phyloP scores from a whole-genome alignment of 371 early-diverging fungal genomes.

The Polyrhizophydium stewartii region DNA sequence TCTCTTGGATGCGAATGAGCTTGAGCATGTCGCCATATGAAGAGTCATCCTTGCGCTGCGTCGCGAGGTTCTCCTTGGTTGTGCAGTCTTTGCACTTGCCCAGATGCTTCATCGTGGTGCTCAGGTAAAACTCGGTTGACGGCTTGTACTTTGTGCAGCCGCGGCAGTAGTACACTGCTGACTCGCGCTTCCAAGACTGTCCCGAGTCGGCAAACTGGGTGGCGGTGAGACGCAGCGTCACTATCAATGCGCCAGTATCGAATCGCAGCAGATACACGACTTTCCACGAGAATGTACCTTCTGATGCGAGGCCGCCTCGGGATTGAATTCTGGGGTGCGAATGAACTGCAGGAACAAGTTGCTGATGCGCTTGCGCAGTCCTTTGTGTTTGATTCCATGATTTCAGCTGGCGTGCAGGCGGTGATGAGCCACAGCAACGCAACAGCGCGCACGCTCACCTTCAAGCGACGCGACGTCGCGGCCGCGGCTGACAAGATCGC shows the following conservation, averaged over 20 bases:
- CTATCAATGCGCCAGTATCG: background rate
- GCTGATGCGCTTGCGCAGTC: constrained; percentile 41
- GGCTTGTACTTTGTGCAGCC: constrained; percentile 43
- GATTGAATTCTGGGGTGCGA: constrained; percentile 54
- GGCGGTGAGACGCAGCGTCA: background rate
- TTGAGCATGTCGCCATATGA: constrained; percentile 38
- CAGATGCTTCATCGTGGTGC: constrained; percentile 41
- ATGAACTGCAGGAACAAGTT: constrained; percentile 50
- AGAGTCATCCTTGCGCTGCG: constrained; percentile 37
- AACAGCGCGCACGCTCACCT: constrained; percentile 17
- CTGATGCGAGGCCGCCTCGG: constrained; percentile 39
- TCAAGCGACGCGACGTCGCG: constrained; percentile 38
- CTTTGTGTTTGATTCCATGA: constrained; percentile 12
- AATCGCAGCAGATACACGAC: background rate
- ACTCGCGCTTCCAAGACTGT: constrained; percentile 37
- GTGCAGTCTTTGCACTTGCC: constrained; percentile 46
- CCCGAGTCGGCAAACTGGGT: constrained; percentile 28
- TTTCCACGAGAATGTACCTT: constrained; percentile 17
- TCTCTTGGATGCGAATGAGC: constrained; percentile 29
- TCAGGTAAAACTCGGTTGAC: constrained; percentile 46
- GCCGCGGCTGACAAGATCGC: constrained; percentile 47
- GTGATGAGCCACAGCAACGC: background rate
- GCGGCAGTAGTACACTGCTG: constrained; percentile 43
- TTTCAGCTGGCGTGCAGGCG: background rate
- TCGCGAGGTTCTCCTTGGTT: constrained; percentile 34